Conservation (phyloP, 129 eudicot genomes). For the Centaurea solstitialis region DNA sequence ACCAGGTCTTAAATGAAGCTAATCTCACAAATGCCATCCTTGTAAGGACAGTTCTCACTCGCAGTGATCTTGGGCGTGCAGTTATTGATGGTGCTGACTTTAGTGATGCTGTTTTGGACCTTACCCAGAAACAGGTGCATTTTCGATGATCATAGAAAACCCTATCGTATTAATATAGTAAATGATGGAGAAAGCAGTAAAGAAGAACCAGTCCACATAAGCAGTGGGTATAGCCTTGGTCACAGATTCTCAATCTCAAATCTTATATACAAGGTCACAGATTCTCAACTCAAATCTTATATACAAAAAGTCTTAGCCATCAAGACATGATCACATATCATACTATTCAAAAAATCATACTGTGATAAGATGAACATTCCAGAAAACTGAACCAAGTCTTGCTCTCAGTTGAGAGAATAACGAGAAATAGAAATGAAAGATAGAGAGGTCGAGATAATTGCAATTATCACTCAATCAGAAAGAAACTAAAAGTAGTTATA, state of each 20-base stretch:
- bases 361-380: not conserved
- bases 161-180: not conserved
- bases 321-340: not conserved
- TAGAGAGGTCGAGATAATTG: too few species aligned
- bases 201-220: not conserved
- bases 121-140: constrained; percentile 76
- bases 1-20: constrained; percentile 87
- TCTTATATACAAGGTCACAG: not conserved
- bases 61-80: constrained; percentile 97
- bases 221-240: not conserved
- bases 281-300: not conserved
- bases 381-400: not conserved
- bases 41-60: constrained; percentile 87
- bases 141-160: not conserved
- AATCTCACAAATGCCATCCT: constrained; percentile 91
- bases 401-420: too few species aligned
- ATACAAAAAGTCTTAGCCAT: not conserved
- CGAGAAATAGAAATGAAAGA: too few species aligned
- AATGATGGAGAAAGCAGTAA: not conserved
- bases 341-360: too few species aligned
- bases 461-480: too few species aligned
- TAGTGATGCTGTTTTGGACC: constrained; percentile 98
- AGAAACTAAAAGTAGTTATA: too few species aligned
- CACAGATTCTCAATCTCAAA: not conserved
- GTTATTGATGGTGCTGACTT: constrained; percentile 95